Evolutionary conservation across 495 filamentous ascomycete genomes (phyloP), one percentile per base, ranked within the genome.

Genomic region (Darksidea phi): DNA sequence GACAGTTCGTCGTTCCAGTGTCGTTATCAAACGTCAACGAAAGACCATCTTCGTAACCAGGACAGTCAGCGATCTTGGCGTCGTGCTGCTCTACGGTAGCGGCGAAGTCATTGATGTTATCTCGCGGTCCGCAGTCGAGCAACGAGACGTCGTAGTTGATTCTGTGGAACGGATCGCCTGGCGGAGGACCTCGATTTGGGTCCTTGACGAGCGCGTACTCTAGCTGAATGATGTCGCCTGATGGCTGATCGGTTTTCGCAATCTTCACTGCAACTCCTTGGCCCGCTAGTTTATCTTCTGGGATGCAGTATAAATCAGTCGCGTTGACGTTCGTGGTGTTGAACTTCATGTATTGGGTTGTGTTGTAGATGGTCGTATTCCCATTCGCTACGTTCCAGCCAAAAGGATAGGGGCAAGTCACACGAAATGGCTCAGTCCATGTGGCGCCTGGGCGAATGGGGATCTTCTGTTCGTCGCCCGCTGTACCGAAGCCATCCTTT

Each of bases 241-340:
- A 32, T 12, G 25, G 36, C n/a, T 5, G 8, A 1, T 45, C 23
- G 4, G n/a, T 17, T 20, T 50, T 56, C 2, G 59, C 34, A 10
- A 56, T 24, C 24, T 62, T 62, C 42, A 55, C 6, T 1, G 48
- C 45, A 17, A 61, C 38, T 6, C 57, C 57, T 24, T 53, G 37
- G 15, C 57, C 57, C 8, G 57, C 48, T 32, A 21, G 15, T 24
- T 54, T 46, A 24, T 61, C 48, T 8, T 20, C 5, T 6, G 7
- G 4, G 15, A 28, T 13, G 20, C 38, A 54, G 36, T 58, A 49
- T 32, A 32, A 3, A 32, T 32, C 28, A 3, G 4, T 32, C 4
- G 4, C 28, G 4, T 32, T 10, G 3, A 10, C 28, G 28, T 32
- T 10, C 10, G 3, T 32, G 28, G 28, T 32, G n/a, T n/a, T n/a